Base-by-base conservation (phyloP, 2,329 filamentous ascomycete genomes). In the Phoma sp. region DNA sequence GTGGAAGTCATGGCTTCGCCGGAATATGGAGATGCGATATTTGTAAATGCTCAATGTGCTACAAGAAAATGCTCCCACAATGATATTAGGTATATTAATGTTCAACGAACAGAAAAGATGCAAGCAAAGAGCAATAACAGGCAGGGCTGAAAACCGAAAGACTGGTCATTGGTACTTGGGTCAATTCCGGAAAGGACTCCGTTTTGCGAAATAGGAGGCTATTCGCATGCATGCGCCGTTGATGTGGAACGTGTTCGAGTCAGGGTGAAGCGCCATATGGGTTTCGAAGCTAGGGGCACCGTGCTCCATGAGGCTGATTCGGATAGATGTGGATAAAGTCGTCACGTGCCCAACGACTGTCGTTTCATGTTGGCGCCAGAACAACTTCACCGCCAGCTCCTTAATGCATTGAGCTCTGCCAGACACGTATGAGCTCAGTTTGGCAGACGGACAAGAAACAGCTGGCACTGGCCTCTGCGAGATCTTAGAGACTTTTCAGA, bases 171-270 rank as follows among this genome's bases (percentile, higher is more conserved):
- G 26, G 15, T 18, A 33, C 47, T 11, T 7, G 47, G 39, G 18
- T 33, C 30, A 38, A 29, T 43, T 43, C 14, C 33, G 40, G 40
- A 15, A 21, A 26, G 20, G n/a, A 28, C 21, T n/a, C 34, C 38
- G 48, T 39, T 43, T 26, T 17, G 39, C 29, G 39, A 28, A 33
- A 45, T 51, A 51, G 48, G 48, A 52, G 48, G 42, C 29, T 40
- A n/a, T 40, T 52, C 48, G 36, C 36, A 40, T 46, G 40, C 48
- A 46, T 40, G n/a, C 21, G 15, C 18, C 42, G 34, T 9, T 36
- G 33, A 46, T 46, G 36, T 46, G 48, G 48, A 52, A 52, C 48
- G 23, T 28, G 15, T 46, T 20, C 42, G 48, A 52, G 48, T 52
- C 48, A 52, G 40, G 12, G 33, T 40, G 26, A 45, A 52, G 48